A percentile compares a stretch with the other conserved stretches of the same genome.
These are phyloP conservation scores for Alternaria angustiovoidea DNA, from an alignment of 2,329 filamentous ascomycete species.

Conservation along the genomic window DNA sequence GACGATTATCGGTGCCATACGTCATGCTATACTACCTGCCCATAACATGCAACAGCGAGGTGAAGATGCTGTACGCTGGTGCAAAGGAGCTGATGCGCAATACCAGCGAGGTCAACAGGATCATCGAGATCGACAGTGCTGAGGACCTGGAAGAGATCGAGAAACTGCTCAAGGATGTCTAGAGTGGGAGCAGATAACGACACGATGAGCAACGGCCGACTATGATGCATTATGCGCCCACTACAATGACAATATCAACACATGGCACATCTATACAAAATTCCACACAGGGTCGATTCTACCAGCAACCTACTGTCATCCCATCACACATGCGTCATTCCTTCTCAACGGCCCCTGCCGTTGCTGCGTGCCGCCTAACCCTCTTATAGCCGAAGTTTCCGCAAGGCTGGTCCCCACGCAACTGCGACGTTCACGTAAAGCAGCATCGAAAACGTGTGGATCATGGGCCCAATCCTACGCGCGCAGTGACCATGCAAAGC, in stretches of 20 bases:
- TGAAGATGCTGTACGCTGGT: slow-evolving; percentile 93
- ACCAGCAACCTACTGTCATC: background rate
- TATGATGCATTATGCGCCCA: background rate
- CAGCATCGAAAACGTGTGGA: background rate
- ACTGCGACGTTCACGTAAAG: background rate
- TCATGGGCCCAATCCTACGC: background rate
- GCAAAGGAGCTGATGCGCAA: slow-evolving; percentile 96
- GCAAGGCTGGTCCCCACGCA: background rate
- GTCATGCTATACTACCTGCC: slow-evolving; percentile 95
- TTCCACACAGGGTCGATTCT: background rate
- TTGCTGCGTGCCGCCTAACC: background rate
- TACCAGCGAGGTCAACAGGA: slow-evolving; percentile 85
- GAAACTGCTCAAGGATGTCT: slow-evolving; percentile 62
- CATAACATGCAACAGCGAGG: slow-evolving; percentile 84
- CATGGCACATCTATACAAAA: background rate
- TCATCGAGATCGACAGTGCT: slow-evolving; percentile 82
- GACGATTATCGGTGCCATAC: slow-evolving; percentile 88
- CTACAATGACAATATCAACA: background rate
- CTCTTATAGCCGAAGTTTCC: background rate
- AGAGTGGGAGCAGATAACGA: background rate
- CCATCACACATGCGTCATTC: background rate
- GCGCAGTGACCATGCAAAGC: background rate
- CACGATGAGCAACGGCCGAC: background rate
- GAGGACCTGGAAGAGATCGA: slow-evolving; percentile 88
- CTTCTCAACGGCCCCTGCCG: background rate